These are phyloP conservation scores for Monilinia vaccinii-corymbosi DNA, from an alignment of 2,329 filamentous ascomycete genomes.

Conservation along the genomic window DNA sequence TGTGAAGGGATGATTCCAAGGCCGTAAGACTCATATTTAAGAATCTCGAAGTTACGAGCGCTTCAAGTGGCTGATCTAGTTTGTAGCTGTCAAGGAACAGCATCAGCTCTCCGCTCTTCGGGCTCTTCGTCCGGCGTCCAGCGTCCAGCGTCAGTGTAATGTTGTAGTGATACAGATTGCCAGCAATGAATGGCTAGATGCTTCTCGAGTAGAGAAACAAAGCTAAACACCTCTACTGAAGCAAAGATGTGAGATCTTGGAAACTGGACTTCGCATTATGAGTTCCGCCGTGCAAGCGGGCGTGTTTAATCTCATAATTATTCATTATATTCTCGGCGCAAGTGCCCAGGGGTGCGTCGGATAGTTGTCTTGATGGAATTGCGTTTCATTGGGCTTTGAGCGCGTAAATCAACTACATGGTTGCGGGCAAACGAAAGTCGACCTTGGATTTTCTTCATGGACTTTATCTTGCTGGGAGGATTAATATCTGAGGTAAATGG, in stretches of 20 bases:
- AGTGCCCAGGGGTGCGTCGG: slow-evolving; percentile 2
- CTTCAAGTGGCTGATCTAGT: slow-evolving; percentile 13
- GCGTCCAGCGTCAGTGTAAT: slow-evolving; percentile 44
- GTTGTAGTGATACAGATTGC: slow-evolving; percentile 37
- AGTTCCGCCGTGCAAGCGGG: not conserved
- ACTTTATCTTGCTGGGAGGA: slow-evolving; percentile 32
- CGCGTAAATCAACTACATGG: not conserved
- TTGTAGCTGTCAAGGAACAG: slow-evolving; percentile 34
- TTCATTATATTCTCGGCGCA: not conserved
- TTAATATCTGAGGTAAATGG: slow-evolving; percentile 33
- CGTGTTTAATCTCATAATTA: not conserved
- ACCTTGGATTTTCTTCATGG: slow-evolving; percentile 53
- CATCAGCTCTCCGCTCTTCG: not conserved
- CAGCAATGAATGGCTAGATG: slow-evolving; percentile 11
- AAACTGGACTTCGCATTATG: slow-evolving; percentile 37
- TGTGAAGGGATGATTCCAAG: slow-evolving; percentile 39
- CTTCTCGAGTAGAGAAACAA: slow-evolving; percentile 14
- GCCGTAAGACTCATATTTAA: slow-evolving; percentile 41
- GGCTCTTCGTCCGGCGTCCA: slow-evolving; percentile 41
- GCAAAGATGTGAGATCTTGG: slow-evolving; percentile 37
- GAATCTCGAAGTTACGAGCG: slow-evolving; percentile 49
- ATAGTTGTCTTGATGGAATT: slow-evolving; percentile 33
- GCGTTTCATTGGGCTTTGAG: not conserved
- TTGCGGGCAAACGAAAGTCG: slow-evolving; percentile 30
- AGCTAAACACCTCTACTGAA: slow-evolving; percentile 23